phyloP scores from a whole-genome alignment of 768 basidiomycete genomes.

The Crucibulum laeve region DNA sequence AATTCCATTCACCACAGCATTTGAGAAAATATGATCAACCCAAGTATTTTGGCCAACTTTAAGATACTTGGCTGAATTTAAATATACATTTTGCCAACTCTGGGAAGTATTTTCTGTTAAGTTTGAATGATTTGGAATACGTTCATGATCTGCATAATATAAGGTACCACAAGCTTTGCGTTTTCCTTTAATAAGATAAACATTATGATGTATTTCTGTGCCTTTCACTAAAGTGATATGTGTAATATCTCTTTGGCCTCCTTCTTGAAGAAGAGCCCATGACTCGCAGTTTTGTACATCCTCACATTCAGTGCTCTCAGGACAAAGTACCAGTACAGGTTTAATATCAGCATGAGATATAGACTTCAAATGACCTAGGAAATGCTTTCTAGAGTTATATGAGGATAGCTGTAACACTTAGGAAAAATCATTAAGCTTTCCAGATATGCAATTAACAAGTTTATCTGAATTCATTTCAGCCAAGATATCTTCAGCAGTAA shows the following conservation, averaged over 20 bases:
- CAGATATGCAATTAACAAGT: neutral
- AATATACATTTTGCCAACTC: too few relatives aligned
- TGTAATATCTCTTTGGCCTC: constrained; percentile 10
- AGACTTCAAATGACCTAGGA: neutral
- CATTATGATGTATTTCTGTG: constrained; percentile 2
- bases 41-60: constrained; percentile 10
- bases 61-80: constrained; percentile 10
- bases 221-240: constrained; percentile 10
- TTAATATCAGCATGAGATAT: neutral
- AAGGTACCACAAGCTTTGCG: constrained; percentile 9
- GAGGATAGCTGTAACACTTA: neutral
- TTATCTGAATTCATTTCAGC: neutral
- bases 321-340: neutral
- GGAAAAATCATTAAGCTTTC: neutral
- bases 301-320: neutral
- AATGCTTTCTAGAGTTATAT: neutral
- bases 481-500: neutral
- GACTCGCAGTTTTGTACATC: neutral
- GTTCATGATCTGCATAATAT: constrained; percentile 16
- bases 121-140: too few relatives aligned
- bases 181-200: constrained; percentile 11
- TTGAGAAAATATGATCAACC: too few relatives aligned
- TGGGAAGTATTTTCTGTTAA: too few relatives aligned
- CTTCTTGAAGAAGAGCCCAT: neutral
- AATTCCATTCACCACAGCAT: too few relatives aligned